Base-by-base conservation (phyloP, 805 yeast species). In the Saturnispora halmiae region DNA sequence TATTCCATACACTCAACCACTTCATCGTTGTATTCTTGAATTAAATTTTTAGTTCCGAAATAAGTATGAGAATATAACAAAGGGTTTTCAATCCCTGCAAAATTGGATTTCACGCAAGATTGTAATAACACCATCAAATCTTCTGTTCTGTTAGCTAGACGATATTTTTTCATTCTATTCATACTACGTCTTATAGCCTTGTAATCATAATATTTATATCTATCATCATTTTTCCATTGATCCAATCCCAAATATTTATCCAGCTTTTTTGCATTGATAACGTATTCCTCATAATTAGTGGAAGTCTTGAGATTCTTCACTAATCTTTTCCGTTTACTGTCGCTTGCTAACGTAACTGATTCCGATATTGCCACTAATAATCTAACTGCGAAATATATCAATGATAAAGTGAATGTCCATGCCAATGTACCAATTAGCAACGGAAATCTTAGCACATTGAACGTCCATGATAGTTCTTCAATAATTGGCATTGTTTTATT, bases 41-140 rank as follows among this genome's bases (percentile, higher is more conserved):
- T 75, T 19, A 79, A 54, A 7, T 63, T 52, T 53, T 82, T 82
- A 0, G 94, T 80, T 9, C 92, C 92, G 52, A 74, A 80, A 55
- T 82, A 79, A 34, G 83, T 65, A 57, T 82, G 87, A 4, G 85
- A 76, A 52, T 82, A 83, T 20, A 82, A 63, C 42, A 72, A 67
- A 26, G 83, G 72, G 51, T 81, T 80, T 54, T 82, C 90, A 3
- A 77, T 77, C 2, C 92, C 92, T 3, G 86, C 87, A 61, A 82
- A 83, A 52, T 83, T 82, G 38, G 75, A 67, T 53, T 79, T 79
- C 20, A 82, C 57, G 50, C 88, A 81, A 3, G 76, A 76, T 47
- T 79, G 85, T 26, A 83, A 58, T 6, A 77, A 60, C 10, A 72
- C 56, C 61, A 75, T 64, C 25, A 81, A 54, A 36, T 74, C 77